Base-by-base conservation (phyloP, 1,284 basidiomycete species). In the Cyathus olla region DNA sequence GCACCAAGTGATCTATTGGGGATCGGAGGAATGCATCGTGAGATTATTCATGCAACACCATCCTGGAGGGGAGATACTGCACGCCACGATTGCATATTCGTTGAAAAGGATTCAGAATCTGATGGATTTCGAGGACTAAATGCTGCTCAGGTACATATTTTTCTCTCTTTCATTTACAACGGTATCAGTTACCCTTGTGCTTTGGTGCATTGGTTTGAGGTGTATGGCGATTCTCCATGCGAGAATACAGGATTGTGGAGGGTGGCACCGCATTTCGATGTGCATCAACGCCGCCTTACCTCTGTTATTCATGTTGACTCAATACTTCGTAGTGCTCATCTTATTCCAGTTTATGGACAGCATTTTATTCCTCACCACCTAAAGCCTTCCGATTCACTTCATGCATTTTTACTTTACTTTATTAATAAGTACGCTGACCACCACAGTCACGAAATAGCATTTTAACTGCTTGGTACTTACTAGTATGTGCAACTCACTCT, bases 1-100 rank as follows among this genome's bases (percentile, higher is more conserved):
- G 74, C 77, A 9, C 73, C 71, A n/a, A 76, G 76, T 55, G 69
- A 78, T 44, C 47, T 62, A 3, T 72, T 60, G 24, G 74, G 77
- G 4, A 51, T 65, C 8, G 54, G 59, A 5, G 73, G 75, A 1
- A 70, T 75, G 69, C 65, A 59, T 37, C 55, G 58, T 2, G 67
- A 76, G 26, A 56, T 55, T 24, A 76, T 77, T 21, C 58, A 65
- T 0, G 64, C 65, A 1, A 64, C 54, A 1, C 61, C 56, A n/a
- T 52, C 44, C 0, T 75, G 72, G 71, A 8, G 17, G 8, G n/a
- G 49, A 13, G 60, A 46, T 10, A 28, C 21, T 27, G 50, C 53
- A n/a, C 56, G 61, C 2, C 42, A 51, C 22, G 63, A 74, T 46
- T 66, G 65, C 24, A 61, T 66, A 0, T 68, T 73, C 35, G 59